These are phyloP conservation scores for Carex cristatella DNA, from an alignment of 176 grass and related monocot genomes.

Conservation along the genomic window DNA sequence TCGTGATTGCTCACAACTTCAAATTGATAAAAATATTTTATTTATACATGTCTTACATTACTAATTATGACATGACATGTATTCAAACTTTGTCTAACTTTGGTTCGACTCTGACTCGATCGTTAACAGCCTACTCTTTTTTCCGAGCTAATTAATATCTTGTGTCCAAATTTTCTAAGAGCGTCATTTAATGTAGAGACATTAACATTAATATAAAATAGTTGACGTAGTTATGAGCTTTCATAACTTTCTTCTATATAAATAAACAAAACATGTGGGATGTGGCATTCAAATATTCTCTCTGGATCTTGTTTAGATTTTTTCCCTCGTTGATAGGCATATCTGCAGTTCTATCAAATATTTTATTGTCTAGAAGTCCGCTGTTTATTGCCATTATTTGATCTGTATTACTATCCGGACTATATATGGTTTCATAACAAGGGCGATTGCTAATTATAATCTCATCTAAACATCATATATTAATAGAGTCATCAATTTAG, in stretches of 20 bases:
- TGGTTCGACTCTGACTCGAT: too few species aligned
- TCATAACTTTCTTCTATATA: background rate
- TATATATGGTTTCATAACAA: background rate
- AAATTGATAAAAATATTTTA: too few species aligned
- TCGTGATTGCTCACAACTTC: too few species aligned
- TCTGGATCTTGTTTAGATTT: background rate
- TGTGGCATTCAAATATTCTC: background rate
- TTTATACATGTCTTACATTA: too few species aligned
- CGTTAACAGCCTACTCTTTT: background rate
- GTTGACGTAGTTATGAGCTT: background rate
- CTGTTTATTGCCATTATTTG: too few species aligned
- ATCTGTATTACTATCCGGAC: background rate
- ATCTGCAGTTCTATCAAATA: background rate
- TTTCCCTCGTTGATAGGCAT: background rate
- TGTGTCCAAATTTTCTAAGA: background rate
- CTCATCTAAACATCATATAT: background rate
- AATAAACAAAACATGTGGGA: background rate
- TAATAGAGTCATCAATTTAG: too few species aligned
- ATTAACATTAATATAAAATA: background rate
- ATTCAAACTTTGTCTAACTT: too few species aligned
- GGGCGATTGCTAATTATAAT: too few species aligned
- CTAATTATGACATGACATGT: too few species aligned
- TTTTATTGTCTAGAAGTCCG: background rate
- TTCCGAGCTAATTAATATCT: background rate
- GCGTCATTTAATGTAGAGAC: background rate